Evolutionary conservation across 306 rosid genomes (phyloP).

Genomic region (Acacia crassicarpa): DNA sequence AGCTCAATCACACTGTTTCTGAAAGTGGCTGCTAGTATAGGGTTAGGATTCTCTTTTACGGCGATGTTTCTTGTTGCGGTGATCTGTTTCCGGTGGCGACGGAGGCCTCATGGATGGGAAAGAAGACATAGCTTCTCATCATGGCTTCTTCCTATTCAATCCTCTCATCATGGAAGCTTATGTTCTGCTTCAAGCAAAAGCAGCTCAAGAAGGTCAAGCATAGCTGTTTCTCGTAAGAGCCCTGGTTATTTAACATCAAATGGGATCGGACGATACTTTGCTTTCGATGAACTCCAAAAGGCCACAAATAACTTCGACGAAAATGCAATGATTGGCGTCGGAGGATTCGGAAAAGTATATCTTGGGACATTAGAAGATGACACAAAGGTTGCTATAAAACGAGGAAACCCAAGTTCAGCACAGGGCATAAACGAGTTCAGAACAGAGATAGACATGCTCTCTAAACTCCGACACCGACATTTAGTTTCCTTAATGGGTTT

Average conservation of each 20-base stretch:
- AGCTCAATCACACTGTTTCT: neutral
- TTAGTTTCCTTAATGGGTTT: constrained; percentile 79
- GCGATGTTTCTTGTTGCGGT: constrained; percentile 40
- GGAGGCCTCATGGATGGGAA: constrained; percentile 59
- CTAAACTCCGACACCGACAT: constrained; percentile 83
- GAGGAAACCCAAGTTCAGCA: constrained; percentile 67
- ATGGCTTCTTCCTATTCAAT: constrained; percentile 66
- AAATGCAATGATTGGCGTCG: constrained; percentile 71
- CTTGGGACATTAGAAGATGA: constrained; percentile 70
- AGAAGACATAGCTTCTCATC: constrained; percentile 50
- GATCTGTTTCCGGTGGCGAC: constrained; percentile 46
- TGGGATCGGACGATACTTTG: constrained; percentile 53
- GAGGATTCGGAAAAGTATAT: constrained; percentile 90
- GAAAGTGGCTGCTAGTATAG: constrained; percentile 49
- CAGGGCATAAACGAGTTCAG: constrained; percentile 86
- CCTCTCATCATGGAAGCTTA: constrained; percentile 16
- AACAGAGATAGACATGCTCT: constrained; percentile 78
- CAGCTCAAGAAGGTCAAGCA: constrained; percentile 40
- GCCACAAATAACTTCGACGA: constrained; percentile 72
- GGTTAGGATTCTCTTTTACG: constrained; percentile 43
- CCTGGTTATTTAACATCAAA: constrained; percentile 32
- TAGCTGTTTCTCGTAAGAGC: constrained; percentile 49
- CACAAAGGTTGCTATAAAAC: constrained; percentile 65
- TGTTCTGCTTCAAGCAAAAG: constrained; percentile 34
- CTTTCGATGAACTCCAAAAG: constrained; percentile 47